phyloP scores from a whole-genome alignment of 441 rosid species.

The Bocquillonia castaneifolia region DNA sequence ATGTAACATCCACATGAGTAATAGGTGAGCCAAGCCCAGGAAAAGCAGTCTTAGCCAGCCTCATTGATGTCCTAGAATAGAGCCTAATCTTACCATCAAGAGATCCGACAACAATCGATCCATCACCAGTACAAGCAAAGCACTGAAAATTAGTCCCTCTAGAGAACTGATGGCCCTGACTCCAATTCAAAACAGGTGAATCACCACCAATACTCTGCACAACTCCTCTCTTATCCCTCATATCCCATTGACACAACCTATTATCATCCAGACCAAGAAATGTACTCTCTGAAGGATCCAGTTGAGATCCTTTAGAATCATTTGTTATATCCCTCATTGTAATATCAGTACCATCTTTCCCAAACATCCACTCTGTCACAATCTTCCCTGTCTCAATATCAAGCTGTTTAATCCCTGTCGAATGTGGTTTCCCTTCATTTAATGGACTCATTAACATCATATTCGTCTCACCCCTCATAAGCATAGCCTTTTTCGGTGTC shows the following conservation, averaged over 20 bases:
- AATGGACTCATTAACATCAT: constrained; percentile 94
- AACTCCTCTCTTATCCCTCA: constrained; percentile 80
- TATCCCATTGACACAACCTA: constrained; percentile 95
- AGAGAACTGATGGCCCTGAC: constrained; percentile 89
- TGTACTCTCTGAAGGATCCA: constrained; percentile 89
- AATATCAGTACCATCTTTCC: constrained; percentile 88
- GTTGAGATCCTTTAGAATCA: constrained; percentile 81
- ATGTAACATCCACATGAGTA: constrained; percentile 90
- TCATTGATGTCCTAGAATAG: constrained; percentile 75
- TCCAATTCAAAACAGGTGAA: constrained; percentile 78
- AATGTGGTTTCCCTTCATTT: constrained; percentile 56
- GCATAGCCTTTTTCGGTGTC: constrained; percentile 73
- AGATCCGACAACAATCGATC: constrained; percentile 89
- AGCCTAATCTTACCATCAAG: constrained; percentile 90
- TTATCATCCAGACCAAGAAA: constrained; percentile 90
- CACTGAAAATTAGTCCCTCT: constrained; percentile 95
- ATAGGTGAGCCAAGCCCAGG: constrained; percentile 96
- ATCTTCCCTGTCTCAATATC: constrained; percentile 92
- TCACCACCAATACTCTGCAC: constrained; percentile 69
- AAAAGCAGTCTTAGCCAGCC: constrained; percentile 94
- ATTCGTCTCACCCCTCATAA: constrained; percentile 92
- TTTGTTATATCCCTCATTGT: constrained; percentile 82
- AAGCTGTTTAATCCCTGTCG: constrained; percentile 74
- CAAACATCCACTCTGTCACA: constrained; percentile 82
- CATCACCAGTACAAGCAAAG: constrained; percentile 89